Evolutionary conservation across 164 flowering plant genomes (phyloP), one percentile per base, ranked within the genome.

Genomic region (Chimonanthus salicifolius): DNA sequence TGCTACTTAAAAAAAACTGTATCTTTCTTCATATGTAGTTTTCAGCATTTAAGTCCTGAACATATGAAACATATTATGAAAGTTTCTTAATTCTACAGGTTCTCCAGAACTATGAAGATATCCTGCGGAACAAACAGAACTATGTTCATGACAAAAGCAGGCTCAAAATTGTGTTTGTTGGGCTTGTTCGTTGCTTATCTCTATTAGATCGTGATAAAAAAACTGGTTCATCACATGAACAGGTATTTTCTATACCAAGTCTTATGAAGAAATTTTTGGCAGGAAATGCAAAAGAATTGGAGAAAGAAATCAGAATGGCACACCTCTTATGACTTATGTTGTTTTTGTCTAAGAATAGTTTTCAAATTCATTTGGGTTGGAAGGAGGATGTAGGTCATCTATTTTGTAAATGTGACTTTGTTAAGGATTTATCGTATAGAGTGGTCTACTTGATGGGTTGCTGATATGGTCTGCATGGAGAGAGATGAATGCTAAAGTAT

Each of bases 161-260:
- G 71, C 87, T 95, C 51, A 90, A 84, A 81, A 77, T 9, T 78
- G 81, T 81, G 78, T 88, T 92, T 75, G 71, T 78, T 77, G 98
- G 94, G 51, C 82, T 95, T 78, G 81, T 82, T 54, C 87, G 75
- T 68, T 92, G 96, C 85, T 83, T 95, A 76, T 87, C 93, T 15
- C 74, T 92, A 69, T 85, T 95, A 82, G 87, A 94, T 13, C 76
- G 78, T 75, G 73, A 76, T 68, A 74, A 49, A 72, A 85, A 83
- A 70, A 76, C 67, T 72, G 84, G 73, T 49, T 58, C 84, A 43
- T 68, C 72, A 58, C 9, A 9, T 73, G 75, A 83, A 51, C 85
- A 88, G 68, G 97, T 93, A 85, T 58, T 46, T 44, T 33, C 33
- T 33, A 33, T 33, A 33, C 33, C 0, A 33, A 33, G 33, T 33